Evolutionary conservation across 805 yeast genomes (phyloP).

Genomic region (Metschnikowia bowlesiae): DNA sequence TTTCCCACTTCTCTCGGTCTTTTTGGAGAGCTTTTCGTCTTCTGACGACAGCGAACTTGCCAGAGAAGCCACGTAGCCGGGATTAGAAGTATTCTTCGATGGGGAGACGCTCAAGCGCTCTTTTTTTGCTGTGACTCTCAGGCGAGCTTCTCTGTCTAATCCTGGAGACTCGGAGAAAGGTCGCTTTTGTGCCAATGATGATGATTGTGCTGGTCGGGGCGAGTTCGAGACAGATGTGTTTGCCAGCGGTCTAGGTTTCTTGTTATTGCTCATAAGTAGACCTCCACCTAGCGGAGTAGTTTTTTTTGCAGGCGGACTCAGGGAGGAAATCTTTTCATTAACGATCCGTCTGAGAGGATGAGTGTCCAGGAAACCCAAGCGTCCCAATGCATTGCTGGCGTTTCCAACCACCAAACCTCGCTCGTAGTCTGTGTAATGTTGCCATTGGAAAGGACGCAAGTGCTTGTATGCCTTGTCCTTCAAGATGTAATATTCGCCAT

Average conservation of each 20-base stretch:
- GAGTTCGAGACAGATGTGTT: conserved; percentile 3
- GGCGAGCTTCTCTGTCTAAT: conserved; percentile 9
- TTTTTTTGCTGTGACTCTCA: conserved; percentile 2
- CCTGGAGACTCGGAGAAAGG: conserved; percentile 23
- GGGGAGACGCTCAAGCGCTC: conserved; percentile 15
- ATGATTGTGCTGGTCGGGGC: conserved; percentile 6
- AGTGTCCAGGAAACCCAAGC: conserved; percentile 40
- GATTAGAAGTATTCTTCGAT: conserved; percentile 5
- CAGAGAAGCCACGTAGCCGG: conserved; percentile 12
- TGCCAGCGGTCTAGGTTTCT: conserved; percentile 7
- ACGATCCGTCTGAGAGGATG: conserved; percentile 40
- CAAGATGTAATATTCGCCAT: conserved; percentile 18
- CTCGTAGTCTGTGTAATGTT: conserved; percentile 27
- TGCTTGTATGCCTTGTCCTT: conserved; percentile 42
- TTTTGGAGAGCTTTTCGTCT: conserved; percentile 19
- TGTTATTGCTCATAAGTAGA: conserved; percentile 17
- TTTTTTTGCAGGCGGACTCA: conserved; percentile 5
- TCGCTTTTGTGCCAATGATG: conserved; percentile 8
- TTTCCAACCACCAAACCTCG: conserved; percentile 30
- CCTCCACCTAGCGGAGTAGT: conserved; percentile 27
- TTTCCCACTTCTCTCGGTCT: conserved; percentile 11
- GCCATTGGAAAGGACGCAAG: conserved; percentile 36
- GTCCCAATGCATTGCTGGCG: conserved; percentile 35
- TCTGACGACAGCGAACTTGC: conserved; percentile 21
- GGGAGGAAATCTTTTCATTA: conserved; percentile 10